Base-by-base conservation (phyloP, 345 rosid genomes). In the Eucalyptus victrix region DNA sequence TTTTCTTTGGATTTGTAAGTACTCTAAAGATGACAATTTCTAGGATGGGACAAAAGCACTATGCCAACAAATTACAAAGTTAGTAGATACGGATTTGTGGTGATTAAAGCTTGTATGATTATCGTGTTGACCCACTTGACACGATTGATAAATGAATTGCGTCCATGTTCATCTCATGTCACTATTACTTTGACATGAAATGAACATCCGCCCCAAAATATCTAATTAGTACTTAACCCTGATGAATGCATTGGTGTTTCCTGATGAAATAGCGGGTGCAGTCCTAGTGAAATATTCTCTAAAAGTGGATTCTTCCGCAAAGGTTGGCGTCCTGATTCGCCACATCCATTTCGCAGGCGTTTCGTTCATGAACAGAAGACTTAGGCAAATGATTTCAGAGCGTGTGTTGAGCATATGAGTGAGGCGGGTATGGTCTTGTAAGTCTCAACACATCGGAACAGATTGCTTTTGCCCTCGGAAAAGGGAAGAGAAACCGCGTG, bases 1-100 rank as follows among this genome's bases (percentile, higher is more conserved):
- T 34, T 32, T 67, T 32, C 18, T 17, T 10, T 9, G 23, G 42
- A 5, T 67, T 32, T 32, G 23, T 67, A 17, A n/a, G 37, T 65
- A 65, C 40, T 28, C 28, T 60, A 65, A 65, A 67, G 23, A 32
- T 32, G 42, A 67, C 80, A 67, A 67, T 32, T 67, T 67, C 42
- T n/a, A 67, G 40, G 76, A 67, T 15, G 37, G 76, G 37, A 65
- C 76, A n/a, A n/a, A 15, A 65, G 76, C 1, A 65, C 37, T 15
- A 65, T n/a, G 17, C 9, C 3, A 6, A 16, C 21, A 65, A 8
- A n/a, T 1, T 34, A 65, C 21, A 34, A 16, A 67, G 21, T n/a
- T 16, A 67, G 40, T 9, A 8, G 21, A 34, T 16, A 67, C 4
- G 1, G 11, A 67, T n/a, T 67, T 8, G 76, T 0, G 1, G 1